phyloP scores from a whole-genome alignment of 208 protist genomes.

The Crithidia fasciculata region DNA sequence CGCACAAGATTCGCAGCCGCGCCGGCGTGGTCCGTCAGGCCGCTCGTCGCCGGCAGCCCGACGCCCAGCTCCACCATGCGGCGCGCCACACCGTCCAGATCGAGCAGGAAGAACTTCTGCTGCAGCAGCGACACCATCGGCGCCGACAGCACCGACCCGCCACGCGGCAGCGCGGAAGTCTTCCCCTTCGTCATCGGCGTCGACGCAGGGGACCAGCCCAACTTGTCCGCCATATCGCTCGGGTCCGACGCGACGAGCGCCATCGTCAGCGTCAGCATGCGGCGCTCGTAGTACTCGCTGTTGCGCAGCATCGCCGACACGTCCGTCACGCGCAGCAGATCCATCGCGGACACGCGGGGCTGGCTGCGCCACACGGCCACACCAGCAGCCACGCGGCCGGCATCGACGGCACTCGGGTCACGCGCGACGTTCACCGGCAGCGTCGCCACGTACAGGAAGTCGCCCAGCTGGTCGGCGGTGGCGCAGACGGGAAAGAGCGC shows the following conservation, averaged over 20 bases:
- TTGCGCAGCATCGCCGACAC: slow-evolving; percentile 25
- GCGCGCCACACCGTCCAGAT: slow-evolving; percentile 42
- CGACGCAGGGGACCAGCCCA: neutral
- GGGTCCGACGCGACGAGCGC: slow-evolving; percentile 17
- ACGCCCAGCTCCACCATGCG: slow-evolving; percentile 36
- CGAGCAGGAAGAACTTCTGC: slow-evolving; percentile 38
- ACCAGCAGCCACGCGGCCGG: slow-evolving; percentile 16
- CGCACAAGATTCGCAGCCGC: neutral
- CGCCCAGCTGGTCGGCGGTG: slow-evolving; percentile 33
- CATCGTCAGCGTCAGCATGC: slow-evolving; percentile 35
- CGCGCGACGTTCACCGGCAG: slow-evolving; percentile 7
- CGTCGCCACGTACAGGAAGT: slow-evolving; percentile 33
- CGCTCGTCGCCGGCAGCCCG: slow-evolving; percentile 22
- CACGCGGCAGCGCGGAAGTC: neutral
- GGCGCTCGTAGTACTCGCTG: slow-evolving; percentile 41
- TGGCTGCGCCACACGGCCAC: slow-evolving; percentile 36
- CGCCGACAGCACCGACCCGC: slow-evolving; percentile 11
- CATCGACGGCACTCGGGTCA: slow-evolving; percentile 10
- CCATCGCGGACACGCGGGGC: slow-evolving; percentile 46
- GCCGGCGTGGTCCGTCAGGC: slow-evolving; percentile 5
- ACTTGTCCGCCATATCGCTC: neutral
- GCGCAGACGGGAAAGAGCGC: slow-evolving; percentile 43
- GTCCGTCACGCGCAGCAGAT: slow-evolving; percentile 41
- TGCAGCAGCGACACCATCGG: slow-evolving; percentile 29
- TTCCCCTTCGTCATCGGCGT: neutral